Evolutionary conservation across 2,329 filamentous ascomycete species (phyloP).

Genomic region (Paecilomyces variotii): DNA sequence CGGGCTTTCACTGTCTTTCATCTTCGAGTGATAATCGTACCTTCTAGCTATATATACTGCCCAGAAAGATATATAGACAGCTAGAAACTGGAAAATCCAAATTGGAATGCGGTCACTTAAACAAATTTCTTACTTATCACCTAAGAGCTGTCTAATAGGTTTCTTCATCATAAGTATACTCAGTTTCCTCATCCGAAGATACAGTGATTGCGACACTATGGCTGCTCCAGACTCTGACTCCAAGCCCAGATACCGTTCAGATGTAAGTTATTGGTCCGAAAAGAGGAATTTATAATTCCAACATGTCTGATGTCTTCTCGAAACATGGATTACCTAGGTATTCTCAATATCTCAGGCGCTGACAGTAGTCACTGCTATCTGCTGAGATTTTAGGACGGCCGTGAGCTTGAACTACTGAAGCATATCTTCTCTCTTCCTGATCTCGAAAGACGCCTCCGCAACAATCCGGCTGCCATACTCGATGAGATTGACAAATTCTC

Average conservation of each 20-base stretch:
- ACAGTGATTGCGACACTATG: not conserved
- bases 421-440: constrained; percentile 57
- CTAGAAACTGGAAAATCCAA: not conserved
- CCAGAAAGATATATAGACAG: not conserved
- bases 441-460: constrained; percentile 52
- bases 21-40: not conserved
- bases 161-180: not conserved
- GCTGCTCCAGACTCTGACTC: not conserved
- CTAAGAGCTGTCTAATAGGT: not conserved
- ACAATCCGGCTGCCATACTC: constrained; percentile 56
- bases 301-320: not conserved
- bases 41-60: not conserved
- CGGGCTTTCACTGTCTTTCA: not conserved
- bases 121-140: not conserved
- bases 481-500: constrained; percentile 64
- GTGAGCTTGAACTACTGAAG: constrained; percentile 65
- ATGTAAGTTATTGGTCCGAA: not conserved
- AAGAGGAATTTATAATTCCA: not conserved
- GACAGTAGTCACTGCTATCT: not conserved
- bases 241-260: not conserved
- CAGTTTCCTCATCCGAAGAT: not conserved
- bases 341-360: not conserved
- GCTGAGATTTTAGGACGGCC: constrained; percentile 49
- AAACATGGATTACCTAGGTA: not conserved
- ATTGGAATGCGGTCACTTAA: not conserved